A percentile compares a stretch with the other conserved stretches of the same genome.
Conservation (phyloP, 257 asterid genomes). For the Rehmannia glutinosa region DNA sequence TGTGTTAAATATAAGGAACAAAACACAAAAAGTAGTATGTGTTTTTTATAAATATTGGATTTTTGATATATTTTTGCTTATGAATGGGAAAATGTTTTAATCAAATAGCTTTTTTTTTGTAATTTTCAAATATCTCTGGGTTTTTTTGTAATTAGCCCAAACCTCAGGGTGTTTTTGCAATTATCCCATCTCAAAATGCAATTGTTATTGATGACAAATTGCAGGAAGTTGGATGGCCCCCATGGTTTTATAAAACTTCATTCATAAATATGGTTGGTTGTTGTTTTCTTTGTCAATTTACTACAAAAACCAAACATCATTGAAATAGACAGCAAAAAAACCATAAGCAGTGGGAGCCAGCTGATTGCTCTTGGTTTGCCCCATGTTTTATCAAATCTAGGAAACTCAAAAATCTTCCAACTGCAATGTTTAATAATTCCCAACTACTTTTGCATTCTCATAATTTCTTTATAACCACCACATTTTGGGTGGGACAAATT, state of each 20-base stretch:
- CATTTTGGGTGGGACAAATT: neutral
- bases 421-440: neutral
- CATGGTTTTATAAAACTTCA: neutral
- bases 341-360: neutral
- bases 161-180: no score
- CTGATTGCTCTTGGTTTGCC: constrained; percentile 5
- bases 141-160: no score
- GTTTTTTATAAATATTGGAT: no score
- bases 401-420: neutral
- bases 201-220: no score
- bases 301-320: neutral
- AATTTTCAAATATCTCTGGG: no score
- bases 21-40: no score
- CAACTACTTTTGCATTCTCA: constrained; percentile 17
- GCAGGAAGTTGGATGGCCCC: neutral
- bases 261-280: neutral
- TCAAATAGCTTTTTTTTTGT: no score
- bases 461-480: neutral
- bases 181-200: no score
- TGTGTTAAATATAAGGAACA: no score
- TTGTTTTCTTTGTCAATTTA: neutral
- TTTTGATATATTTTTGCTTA: no score
- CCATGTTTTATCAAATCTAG: constrained; percentile 5
- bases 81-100: no score
- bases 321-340: neutral